Evolutionary conservation across 2,329 filamentous ascomycete species (phyloP), one percentile per base, ranked within the genome.

Genomic region (Penicillium sp.): DNA sequence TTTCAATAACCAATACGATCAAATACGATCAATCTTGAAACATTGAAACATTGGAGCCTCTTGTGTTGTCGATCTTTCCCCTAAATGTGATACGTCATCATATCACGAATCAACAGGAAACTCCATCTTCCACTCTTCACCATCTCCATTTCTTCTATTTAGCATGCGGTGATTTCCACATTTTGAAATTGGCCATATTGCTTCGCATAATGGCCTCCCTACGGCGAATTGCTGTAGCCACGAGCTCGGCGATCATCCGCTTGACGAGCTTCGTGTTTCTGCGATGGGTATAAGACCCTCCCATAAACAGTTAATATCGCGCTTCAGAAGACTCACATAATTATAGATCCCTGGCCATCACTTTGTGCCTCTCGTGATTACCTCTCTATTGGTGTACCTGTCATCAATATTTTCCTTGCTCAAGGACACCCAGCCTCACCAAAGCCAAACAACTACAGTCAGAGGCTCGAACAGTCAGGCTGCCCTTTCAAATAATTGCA

Each of bases 361-460:
- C 46, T 68, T 62, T 42, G 64, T 61, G 51, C 69, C 61, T 15
- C 52, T 68, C n/a, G 57, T 72, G 17, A 53, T 72, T 43, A 69
- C 74, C 3, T 63, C 70, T 4, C 60, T 76, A 35, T 67, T 65
- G 21, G 55, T 76, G 19, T 78, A 79, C 59, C 55, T 76, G 10
- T 64, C 71, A 1, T 68, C 71, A 37, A 53, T 73, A 32, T 59
- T 57, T 15, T 56, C 60, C 8, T 43, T 67, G 32, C 38, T 49
- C 31, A 46, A 52, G 28, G 49, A 49, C 41, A 34, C 34, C 24
- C 31, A 44, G 19, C 37, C 19, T 17, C 29, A 43, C 29, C 26
- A 40, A 31, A 28, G 48, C 15, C 51, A 47, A 28, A 43, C 38
- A 19, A 40, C 35, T n/a, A 52, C 57, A 42, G 40, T 26, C 19